Percentiles rank a stretch among this genome's conserved stretches.
phyloP scores from a whole-genome alignment of 495 filamentous ascomycete genomes.

The Penicillium ochrochloron region DNA sequence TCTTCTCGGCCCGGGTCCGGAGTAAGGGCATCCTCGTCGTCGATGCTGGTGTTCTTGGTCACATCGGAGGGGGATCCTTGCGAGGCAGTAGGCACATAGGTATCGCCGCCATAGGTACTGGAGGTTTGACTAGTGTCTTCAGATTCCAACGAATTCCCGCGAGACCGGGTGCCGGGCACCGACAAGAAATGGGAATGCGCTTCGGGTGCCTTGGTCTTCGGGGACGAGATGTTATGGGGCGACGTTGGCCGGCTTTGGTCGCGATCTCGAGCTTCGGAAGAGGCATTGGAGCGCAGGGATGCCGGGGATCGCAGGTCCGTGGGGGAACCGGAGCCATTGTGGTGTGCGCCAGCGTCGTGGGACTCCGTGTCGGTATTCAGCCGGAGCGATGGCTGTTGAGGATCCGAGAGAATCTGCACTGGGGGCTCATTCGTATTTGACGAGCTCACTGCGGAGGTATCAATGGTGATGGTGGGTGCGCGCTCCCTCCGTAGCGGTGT shows the following conservation, averaged over 20 bases:
- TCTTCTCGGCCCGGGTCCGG: conserved; percentile 72
- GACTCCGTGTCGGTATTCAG: conserved; percentile 51
- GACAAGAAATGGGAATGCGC: conserved; percentile 62
- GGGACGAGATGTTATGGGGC: conserved; percentile 86
- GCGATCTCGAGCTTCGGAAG: conserved; percentile 74
- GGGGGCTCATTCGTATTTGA: conserved; percentile 32
- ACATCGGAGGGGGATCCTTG: conserved; percentile 41
- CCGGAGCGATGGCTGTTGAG: conserved; percentile 50
- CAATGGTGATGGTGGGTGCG: conserved; percentile 74
- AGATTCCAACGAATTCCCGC: conserved; percentile 69
- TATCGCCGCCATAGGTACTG: conserved; percentile 57
- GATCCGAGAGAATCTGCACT: conserved; percentile 35
- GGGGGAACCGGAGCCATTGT: conserved; percentile 54
- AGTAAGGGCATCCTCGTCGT: conserved; percentile 64
- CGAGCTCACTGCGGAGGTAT: conserved; percentile 68
- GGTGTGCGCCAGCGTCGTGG: conserved; percentile 43
- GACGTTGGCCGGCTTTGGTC: conserved; percentile 77
- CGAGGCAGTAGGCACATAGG: conserved; percentile 44
- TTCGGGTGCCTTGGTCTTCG: conserved; percentile 55
- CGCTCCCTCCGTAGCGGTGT: conserved; percentile 50
- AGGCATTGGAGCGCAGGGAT: conserved; percentile 60
- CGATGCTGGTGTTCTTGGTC: conserved; percentile 46
- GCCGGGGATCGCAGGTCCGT: conserved; percentile 61
- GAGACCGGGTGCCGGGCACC: conserved; percentile 64
- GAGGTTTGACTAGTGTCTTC: conserved; percentile 55